phyloP scores from a whole-genome alignment of 768 basidiomycete species.

The Trametes cubensis region DNA sequence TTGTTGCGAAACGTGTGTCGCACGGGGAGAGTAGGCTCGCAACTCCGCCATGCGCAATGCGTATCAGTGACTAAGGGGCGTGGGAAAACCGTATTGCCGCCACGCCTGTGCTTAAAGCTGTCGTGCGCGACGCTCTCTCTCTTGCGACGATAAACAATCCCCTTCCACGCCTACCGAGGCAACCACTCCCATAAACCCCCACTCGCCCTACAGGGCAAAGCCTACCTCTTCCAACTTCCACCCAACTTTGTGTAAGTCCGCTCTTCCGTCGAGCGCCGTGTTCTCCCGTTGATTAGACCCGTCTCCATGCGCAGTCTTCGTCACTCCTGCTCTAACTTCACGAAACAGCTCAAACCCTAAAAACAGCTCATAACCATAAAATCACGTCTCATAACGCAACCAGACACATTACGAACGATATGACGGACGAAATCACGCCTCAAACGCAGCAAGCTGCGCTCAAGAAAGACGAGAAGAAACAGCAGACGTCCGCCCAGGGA shows the following conservation, averaged over 20 bases:
- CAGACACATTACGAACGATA: slow-evolving; percentile 72
- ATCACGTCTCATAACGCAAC: slow-evolving; percentile 41
- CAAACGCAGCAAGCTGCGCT: slow-evolving; percentile 48
- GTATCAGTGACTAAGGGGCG: slow-evolving; percentile 27
- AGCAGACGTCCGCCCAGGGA: slow-evolving; percentile 37
- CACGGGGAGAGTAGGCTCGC: not conserved
- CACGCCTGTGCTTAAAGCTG: slow-evolving; percentile 30
- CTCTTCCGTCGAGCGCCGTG: slow-evolving; percentile 2
- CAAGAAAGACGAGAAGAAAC: slow-evolving; percentile 80
- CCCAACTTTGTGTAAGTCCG: slow-evolving; percentile 40
- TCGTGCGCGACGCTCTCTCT: slow-evolving; percentile 27
- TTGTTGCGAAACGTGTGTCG: slow-evolving; percentile 13
- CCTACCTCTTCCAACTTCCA: slow-evolving; percentile 46
- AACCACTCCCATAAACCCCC: slow-evolving; percentile 62
- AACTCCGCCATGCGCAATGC: slow-evolving; percentile 15
- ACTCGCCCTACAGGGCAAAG: slow-evolving; percentile 93
- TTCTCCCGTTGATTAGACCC: slow-evolving; percentile 21
- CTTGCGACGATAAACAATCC: slow-evolving; percentile 49
- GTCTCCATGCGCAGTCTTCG: slow-evolving; percentile 26
- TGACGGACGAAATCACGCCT: slow-evolving; percentile 79
- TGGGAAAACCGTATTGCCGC: slow-evolving; percentile 22
- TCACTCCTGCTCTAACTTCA: slow-evolving; percentile 24
- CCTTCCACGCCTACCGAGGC: slow-evolving; percentile 57
- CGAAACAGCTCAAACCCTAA: slow-evolving; percentile 20
- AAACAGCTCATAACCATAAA: slow-evolving; percentile 51